Evolutionary conservation across 2,329 filamentous ascomycete genomes (phyloP), one percentile per base, ranked within the genome.

Genomic region (Niveomyces coronatus): DNA sequence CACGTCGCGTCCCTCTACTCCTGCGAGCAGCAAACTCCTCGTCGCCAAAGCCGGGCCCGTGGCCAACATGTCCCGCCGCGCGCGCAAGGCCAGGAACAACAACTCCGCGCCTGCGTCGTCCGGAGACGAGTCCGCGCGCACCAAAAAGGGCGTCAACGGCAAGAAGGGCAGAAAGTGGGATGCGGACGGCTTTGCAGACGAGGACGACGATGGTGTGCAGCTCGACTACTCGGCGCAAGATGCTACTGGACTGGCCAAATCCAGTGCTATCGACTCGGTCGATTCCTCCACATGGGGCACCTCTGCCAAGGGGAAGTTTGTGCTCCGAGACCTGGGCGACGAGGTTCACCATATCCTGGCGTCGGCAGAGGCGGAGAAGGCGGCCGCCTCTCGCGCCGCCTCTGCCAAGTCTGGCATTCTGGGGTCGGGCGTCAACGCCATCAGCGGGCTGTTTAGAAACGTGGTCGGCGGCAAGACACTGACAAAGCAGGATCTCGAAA

Each of bases 131-230:
- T 62, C 73, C 5, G 63, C 68, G 14, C 69, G 71, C 47, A 60
- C 58, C 31, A 85, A 78, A 58, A 66, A 60, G 31, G 53, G 51
- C 48, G 52, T 48, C 50, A 61, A 68, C 10, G 89, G 91, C 65
- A 96, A 96, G 67, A 88, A 86, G 58, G 85, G 85, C 50, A 78
- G 91, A 45, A 87, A 83, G 54, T 98, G 91, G 91, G 85, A 88
- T 53, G 85, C 83, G 5, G 85, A 94, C 55, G 91, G 91, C 4
- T 67, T 82, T 49, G 86, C 85, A 6, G 85, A 88, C 46, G 89
- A 94, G 53, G 84, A 86, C 41, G 83, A 85, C 43, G 77, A 76
- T 50, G n/a, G n/a, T n/a, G 70, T 81, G 13, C 76, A 85, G 42
- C 70, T 98, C 23, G 91, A 98, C 62, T 98, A 96, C 61, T 98